A percentile compares a stretch with the other conserved stretches of the same genome.
These are phyloP conservation scores for Podospora fimiseda DNA, from an alignment of 495 filamentous ascomycete genomes.

Conservation along the genomic window DNA sequence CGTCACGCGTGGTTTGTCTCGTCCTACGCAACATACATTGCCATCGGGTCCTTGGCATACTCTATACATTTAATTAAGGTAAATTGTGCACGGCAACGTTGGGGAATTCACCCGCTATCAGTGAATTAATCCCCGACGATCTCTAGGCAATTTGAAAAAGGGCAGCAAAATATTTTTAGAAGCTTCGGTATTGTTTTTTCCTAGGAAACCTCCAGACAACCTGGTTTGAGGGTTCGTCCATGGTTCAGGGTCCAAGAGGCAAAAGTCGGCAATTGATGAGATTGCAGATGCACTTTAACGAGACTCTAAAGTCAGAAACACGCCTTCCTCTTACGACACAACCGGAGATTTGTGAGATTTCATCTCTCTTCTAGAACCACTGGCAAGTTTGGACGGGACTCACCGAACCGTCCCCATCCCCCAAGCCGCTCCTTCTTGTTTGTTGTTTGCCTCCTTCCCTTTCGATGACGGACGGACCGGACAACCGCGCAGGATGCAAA, in stretches of 20 bases:
- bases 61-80: not conserved
- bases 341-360: too few relatives aligned
- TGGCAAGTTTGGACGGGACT: too few relatives aligned
- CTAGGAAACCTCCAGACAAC: slow-evolving; percentile 4
- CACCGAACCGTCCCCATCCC: too few relatives aligned
- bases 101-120: slow-evolving; percentile 3
- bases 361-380: too few relatives aligned
- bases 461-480: slow-evolving; percentile 8
- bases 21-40: slow-evolving; percentile 2
- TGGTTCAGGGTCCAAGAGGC: too few relatives aligned
- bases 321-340: too few relatives aligned
- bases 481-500: slow-evolving; percentile 1
- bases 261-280: too few relatives aligned
- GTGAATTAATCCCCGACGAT: not conserved
- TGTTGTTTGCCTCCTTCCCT: slow-evolving; percentile 10
- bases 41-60: not conserved
- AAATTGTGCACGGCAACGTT: slow-evolving; percentile 5
- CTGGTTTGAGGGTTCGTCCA: slow-evolving; percentile 3
- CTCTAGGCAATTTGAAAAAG: slow-evolving; percentile 7
- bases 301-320: too few relatives aligned
- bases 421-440: too few relatives aligned
- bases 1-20: slow-evolving; percentile 7
- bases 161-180: slow-evolving; percentile 8
- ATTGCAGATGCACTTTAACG: too few relatives aligned
- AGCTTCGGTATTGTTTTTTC: not conserved